A percentile compares a stretch with the other conserved stretches of the same genome.
These are phyloP conservation scores for Serendipita sp. DNA, from an alignment of 768 basidiomycete genomes.

Conservation along the genomic window DNA sequence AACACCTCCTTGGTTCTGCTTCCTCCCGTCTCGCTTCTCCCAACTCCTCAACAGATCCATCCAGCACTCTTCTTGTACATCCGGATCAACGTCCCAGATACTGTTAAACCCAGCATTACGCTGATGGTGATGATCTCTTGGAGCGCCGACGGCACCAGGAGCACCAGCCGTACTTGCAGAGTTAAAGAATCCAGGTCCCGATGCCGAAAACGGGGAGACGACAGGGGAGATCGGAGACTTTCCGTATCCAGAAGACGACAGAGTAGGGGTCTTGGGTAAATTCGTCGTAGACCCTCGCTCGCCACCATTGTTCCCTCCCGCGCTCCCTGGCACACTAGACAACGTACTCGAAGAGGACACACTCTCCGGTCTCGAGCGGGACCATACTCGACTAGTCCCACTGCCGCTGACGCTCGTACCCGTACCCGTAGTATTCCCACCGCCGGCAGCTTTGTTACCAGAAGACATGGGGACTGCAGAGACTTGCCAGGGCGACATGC, in stretches of 20 bases:
- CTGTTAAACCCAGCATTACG: not conserved
- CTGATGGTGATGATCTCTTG: not conserved
- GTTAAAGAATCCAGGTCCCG: not conserved
- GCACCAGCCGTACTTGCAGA: too few species aligned
- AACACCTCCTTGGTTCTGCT: not conserved
- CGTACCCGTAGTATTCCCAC: not conserved
- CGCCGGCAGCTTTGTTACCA: not conserved
- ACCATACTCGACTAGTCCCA: not conserved
- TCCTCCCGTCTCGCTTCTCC: not conserved
- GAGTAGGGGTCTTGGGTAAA: not conserved
- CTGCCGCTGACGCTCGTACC: not conserved
- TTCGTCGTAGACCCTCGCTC: not conserved
- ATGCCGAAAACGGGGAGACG: not conserved
- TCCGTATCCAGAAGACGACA: not conserved
- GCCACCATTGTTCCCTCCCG: not conserved
- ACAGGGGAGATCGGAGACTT: not conserved
- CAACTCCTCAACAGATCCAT: not conserved
- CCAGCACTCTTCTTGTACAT: not conserved
- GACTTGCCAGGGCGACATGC: slow-evolving; percentile 2
- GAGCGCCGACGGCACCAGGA: too few species aligned
- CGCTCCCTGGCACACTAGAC: not conserved
- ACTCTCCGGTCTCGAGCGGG: slow-evolving; percentile 1
- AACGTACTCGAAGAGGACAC: not conserved
- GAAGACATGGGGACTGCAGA: not conserved
- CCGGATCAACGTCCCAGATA: slow-evolving; percentile 4